phyloP scores from a whole-genome alignment of 1,139 yeast species.

The Nematodospora anomalae region DNA sequence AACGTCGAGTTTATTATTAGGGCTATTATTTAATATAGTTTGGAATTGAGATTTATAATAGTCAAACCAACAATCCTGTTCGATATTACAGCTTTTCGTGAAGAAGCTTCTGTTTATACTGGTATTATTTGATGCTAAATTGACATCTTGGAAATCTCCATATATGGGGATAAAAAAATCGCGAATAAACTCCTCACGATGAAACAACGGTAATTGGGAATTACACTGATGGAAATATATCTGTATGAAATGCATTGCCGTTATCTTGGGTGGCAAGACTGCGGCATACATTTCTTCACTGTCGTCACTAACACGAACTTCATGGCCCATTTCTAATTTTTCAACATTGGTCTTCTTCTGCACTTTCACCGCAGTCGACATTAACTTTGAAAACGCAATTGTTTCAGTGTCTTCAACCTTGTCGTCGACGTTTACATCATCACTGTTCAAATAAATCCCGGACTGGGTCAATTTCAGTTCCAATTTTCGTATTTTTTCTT shows the following conservation, averaged over 20 bases:
- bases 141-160: conserved; percentile 56
- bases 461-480: conserved; percentile 51
- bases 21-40: conserved; percentile 4
- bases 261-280: conserved; percentile 64
- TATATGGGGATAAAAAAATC: conserved; percentile 74
- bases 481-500: conserved; percentile 57
- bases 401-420: neutral
- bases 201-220: conserved; percentile 78
- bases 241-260: conserved; percentile 67
- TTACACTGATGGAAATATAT: conserved; percentile 77
- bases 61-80: conserved; percentile 12
- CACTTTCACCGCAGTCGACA: conserved; percentile 74
- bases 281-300: conserved; percentile 36
- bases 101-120: conserved; percentile 37
- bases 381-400: conserved; percentile 69
- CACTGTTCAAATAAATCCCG: conserved; percentile 14
- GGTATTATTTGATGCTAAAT: conserved; percentile 61
- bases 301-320: neutral
- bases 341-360: conserved; percentile 28
- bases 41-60: conserved; percentile 19
- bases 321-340: conserved; percentile 1
- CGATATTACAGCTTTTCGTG: neutral
- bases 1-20: conserved; percentile 6
- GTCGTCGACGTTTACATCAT: conserved; percentile 2
- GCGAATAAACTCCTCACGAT: conserved; percentile 70